phyloP scores from a whole-genome alignment of 2,329 filamentous ascomycete genomes.

The Colletotrichum sojae region DNA sequence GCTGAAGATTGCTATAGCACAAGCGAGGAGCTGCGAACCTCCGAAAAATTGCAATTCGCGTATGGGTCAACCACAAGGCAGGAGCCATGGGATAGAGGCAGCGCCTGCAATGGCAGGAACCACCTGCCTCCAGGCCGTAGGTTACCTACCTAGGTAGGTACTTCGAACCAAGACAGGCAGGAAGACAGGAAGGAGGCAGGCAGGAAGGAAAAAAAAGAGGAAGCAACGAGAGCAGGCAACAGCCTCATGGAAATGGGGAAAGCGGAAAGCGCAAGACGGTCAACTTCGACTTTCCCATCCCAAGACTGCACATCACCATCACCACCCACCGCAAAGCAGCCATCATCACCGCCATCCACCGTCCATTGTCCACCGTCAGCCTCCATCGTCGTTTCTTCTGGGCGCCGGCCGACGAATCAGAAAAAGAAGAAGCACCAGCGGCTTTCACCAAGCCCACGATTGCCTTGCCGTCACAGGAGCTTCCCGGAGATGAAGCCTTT shows the following conservation, averaged over 20 bases:
- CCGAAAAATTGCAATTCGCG: conserved; percentile 1
- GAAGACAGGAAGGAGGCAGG: no score
- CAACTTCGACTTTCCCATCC: background rate
- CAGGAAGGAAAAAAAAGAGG: background rate
- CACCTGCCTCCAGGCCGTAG: background rate
- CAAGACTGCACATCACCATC: conserved; percentile 6
- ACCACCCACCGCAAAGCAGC: background rate
- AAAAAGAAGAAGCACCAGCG: background rate
- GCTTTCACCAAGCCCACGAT: background rate
- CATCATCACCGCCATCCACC: conserved; percentile 15
- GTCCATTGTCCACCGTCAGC: background rate
- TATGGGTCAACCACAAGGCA: background rate
- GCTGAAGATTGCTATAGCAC: background rate
- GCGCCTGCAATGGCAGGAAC: background rate
- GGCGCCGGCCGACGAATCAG: background rate
- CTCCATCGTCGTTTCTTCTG: background rate
- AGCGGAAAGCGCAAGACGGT: no score
- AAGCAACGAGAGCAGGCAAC: background rate
- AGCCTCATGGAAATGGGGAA: no score
- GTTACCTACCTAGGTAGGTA: no score
- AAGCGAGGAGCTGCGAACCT: conserved; percentile 11
- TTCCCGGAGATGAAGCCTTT: conserved; percentile 26
- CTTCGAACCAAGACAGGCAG: no score
- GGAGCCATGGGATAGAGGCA: background rate
- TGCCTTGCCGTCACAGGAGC: conserved; percentile 3